These are phyloP conservation scores for Fraxinus xanthoxyloides DNA, from an alignment of 305 asterid genomes.

Conservation along the genomic window DNA sequence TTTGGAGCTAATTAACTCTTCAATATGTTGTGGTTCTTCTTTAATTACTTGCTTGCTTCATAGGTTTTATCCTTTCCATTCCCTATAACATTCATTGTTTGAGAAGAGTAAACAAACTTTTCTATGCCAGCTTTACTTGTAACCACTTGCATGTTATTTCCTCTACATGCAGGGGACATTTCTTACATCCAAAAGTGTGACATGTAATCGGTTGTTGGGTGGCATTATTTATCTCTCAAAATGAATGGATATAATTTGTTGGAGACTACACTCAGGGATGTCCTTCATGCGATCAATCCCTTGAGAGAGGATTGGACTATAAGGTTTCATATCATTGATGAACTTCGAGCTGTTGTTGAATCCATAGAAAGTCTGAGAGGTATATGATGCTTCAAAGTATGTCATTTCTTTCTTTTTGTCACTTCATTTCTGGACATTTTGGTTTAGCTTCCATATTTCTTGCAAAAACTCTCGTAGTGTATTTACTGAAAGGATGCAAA, in stretches of 20 bases:
- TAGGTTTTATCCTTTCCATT: background rate
- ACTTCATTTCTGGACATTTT: conserved; percentile 8
- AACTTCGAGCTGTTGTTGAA: conserved; percentile 56
- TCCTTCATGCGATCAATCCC: conserved; percentile 59
- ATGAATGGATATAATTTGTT: conserved; percentile 51
- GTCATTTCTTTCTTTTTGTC: conserved; percentile 2
- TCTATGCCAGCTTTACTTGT: background rate
- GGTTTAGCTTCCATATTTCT: background rate
- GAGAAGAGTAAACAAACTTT: background rate
- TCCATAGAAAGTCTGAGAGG: conserved; percentile 85
- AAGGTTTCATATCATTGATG: conserved; percentile 54
- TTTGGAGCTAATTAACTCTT: background rate
- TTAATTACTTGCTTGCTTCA: background rate
- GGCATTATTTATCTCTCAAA: conserved; percentile 23
- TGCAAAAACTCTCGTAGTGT: background rate
- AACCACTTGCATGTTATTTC: conserved; percentile 7
- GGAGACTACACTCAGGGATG: conserved; percentile 51
- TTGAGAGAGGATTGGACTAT: conserved; percentile 56
- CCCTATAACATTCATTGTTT: background rate
- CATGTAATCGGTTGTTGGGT: conserved; percentile 19
- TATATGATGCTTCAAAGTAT: conserved; percentile 28
- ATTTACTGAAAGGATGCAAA: background rate
- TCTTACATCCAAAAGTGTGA: conserved; percentile 17
- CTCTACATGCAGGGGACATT: conserved; percentile 29
- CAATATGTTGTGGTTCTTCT: background rate